Conservation (phyloP, 495 filamentous ascomycete species). For the Aspergillus cristatus region DNA sequence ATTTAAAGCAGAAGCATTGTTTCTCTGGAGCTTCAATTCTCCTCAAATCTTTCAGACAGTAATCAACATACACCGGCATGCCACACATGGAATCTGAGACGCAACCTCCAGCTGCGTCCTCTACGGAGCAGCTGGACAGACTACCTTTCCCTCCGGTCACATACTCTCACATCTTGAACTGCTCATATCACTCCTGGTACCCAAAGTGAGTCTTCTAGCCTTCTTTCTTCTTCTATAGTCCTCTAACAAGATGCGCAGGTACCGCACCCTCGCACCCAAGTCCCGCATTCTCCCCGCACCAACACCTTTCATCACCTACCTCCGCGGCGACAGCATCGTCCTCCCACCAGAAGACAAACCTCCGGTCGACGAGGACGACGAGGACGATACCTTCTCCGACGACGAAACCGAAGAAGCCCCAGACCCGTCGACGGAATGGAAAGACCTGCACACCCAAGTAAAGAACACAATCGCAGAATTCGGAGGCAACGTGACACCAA, state of each 20-base stretch:
- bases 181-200: constrained; percentile 90
- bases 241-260: constrained; percentile 33
- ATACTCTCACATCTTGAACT: constrained; percentile 80
- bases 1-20: neutral
- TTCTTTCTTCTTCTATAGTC: neutral
- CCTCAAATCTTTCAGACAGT: no score
- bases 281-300: constrained; percentile 73
- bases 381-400: constrained; percentile 30
- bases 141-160: constrained; percentile 77
- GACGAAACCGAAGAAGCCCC: constrained; percentile 34
- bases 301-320: constrained; percentile 67
- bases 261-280: constrained; percentile 74
- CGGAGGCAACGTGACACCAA: constrained; percentile 76
- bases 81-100: constrained; percentile 22
- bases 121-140: constrained; percentile 18
- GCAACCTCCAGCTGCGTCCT: constrained; percentile 5
- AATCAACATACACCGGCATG: no score
- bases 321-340: constrained; percentile 87
- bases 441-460: constrained; percentile 66
- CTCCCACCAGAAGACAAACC: constrained; percentile 49
- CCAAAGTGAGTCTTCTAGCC: constrained; percentile 37
- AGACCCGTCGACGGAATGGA: constrained; percentile 53
- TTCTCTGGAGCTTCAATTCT: no score
- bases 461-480: constrained; percentile 66
- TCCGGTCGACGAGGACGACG: constrained; percentile 26